These are phyloP conservation scores for Morella rubra DNA, from an alignment of 306 rosid species.

Conservation along the genomic window DNA sequence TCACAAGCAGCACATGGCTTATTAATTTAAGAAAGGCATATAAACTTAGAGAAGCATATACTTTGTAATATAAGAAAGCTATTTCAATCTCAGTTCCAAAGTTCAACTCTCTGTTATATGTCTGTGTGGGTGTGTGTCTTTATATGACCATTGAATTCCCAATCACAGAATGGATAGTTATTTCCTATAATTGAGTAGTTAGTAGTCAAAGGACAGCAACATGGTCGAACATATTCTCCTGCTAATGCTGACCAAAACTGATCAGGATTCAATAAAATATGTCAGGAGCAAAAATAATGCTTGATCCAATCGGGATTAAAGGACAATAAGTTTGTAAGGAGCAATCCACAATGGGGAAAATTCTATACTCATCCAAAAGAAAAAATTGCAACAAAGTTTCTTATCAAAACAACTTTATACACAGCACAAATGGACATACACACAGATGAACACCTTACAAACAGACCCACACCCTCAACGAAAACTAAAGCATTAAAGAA, in stretches of 20 bases:
- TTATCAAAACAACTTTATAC: neutral
- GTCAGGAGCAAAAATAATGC: no score
- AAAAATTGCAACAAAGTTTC: neutral
- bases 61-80: neutral
- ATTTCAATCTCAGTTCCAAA: neutral
- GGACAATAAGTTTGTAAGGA: neutral
- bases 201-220: neutral
- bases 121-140: no score
- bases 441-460: neutral
- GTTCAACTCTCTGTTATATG: no score
- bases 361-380: neutral
- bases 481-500: neutral
- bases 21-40: neutral
- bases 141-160: neutral
- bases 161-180: neutral
- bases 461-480: neutral
- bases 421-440: neutral
- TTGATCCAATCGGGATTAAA: neutral
- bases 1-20: neutral
- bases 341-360: neutral
- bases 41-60: neutral
- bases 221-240: neutral
- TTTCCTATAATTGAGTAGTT: neutral
- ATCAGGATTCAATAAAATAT: neutral
- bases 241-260: neutral